Percentiles rank a stretch among this genome's conserved stretches.
These are phyloP conservation scores for Penicillium sp. DNA, from an alignment of 2,329 filamentous ascomycete species.

Conservation along the genomic window DNA sequence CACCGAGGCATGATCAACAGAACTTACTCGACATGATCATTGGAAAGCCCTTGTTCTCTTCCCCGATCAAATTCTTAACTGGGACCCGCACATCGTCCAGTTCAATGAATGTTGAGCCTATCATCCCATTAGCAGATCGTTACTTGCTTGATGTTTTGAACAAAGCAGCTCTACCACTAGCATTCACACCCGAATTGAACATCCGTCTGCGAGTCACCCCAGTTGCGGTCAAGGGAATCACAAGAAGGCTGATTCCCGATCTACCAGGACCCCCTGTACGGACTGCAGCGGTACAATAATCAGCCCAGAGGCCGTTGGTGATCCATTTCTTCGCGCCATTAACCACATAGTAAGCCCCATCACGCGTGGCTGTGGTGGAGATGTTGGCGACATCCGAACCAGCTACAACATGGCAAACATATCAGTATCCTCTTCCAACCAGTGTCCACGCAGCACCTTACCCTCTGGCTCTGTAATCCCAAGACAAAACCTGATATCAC, in stretches of 20 bases:
- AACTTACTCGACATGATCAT: slow-evolving; percentile 61
- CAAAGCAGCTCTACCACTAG: slow-evolving; percentile 47
- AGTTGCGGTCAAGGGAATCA: slow-evolving; percentile 59
- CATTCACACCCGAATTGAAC: slow-evolving; percentile 61
- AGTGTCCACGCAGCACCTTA: slow-evolving; percentile 39
- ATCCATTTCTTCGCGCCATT: slow-evolving; percentile 66
- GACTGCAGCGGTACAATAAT: slow-evolving; percentile 56
- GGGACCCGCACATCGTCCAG: slow-evolving; percentile 68
- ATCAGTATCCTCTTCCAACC: slow-evolving; percentile 51
- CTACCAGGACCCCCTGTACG: slow-evolving; percentile 57
- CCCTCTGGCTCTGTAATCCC: slow-evolving; percentile 60
- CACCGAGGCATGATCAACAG: neutral
- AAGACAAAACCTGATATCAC: slow-evolving; percentile 57
- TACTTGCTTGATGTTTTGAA: neutral
- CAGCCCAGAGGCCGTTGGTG: slow-evolving; percentile 56
- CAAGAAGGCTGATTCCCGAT: slow-evolving; percentile 56
- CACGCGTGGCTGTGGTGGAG: slow-evolving; percentile 52
- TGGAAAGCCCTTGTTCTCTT: slow-evolving; percentile 64
- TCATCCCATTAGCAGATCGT: slow-evolving; percentile 1
- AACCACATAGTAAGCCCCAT: slow-evolving; percentile 54
- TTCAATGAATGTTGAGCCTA: slow-evolving; percentile 57
- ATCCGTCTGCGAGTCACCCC: slow-evolving; percentile 52
- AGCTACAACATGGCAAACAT: slow-evolving; percentile 29
- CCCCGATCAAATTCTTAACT: slow-evolving; percentile 61
- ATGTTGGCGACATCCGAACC: slow-evolving; percentile 62